Conservation (phyloP, 208 protist species). For the Wallacemonas collosoma region DNA sequence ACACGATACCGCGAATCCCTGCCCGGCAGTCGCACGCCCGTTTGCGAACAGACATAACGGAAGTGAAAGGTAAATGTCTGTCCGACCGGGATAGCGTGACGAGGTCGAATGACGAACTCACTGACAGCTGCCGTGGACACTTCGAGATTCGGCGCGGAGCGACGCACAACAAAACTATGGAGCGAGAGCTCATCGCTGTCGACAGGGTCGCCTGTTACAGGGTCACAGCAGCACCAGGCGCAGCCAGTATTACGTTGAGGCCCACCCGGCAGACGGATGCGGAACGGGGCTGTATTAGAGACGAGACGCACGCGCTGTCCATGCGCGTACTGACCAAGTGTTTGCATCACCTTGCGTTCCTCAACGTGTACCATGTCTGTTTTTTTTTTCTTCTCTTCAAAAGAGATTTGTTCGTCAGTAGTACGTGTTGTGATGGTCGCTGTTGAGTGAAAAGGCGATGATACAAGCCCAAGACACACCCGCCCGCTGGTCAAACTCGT, state of each 20-base stretch:
- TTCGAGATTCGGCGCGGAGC: neutral
- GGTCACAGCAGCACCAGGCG: constrained; percentile 16
- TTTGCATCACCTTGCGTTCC: neutral
- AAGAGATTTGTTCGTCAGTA: neutral
- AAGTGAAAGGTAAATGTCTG: constrained; percentile 2
- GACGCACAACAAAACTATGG: neutral
- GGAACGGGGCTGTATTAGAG: constrained; percentile 7
- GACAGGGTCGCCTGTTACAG: neutral
- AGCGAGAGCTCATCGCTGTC: neutral
- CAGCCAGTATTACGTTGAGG: neutral
- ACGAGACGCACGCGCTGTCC: constrained; percentile 13
- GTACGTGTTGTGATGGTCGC: neutral
- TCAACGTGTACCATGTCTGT: neutral
- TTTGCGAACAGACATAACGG: constrained; percentile 1
- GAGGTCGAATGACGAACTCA: constrained; percentile 7
- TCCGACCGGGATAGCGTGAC: neutral
- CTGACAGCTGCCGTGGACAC: neutral
- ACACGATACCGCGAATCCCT: constrained; percentile 7
- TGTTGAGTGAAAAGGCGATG: constrained; percentile 5
- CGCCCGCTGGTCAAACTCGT: no score
- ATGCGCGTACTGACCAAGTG: constrained; percentile 11
- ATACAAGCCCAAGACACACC: neutral
- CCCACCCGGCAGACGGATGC: constrained; percentile 10
- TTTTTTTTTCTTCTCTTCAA: constrained; percentile 6
- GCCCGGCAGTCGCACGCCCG: neutral